A percentile compares a stretch with the other conserved stretches of the same genome.
Evolutionary conservation across 352 stramenopile species (phyloP).

Genomic region (Phytopythium delawarense): DNA sequence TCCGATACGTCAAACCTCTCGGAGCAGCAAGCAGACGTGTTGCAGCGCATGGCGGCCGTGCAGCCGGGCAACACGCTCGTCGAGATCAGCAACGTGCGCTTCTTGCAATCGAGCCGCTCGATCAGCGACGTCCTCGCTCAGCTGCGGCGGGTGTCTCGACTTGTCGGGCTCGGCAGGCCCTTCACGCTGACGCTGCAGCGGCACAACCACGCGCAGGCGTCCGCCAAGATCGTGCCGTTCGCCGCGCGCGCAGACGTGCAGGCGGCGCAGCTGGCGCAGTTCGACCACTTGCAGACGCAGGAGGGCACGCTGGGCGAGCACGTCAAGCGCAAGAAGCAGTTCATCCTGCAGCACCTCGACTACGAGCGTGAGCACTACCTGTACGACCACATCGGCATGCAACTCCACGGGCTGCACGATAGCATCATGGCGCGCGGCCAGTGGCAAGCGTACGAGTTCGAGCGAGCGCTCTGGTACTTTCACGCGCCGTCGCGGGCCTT

Average conservation of each 20-base stretch:
- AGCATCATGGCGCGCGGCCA: slow-evolving; percentile 43
- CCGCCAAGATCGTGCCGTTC: slow-evolving; percentile 57
- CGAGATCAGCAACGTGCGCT: slow-evolving; percentile 44
- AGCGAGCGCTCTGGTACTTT: slow-evolving; percentile 59
- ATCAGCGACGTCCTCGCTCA: slow-evolving; percentile 25
- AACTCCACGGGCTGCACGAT: slow-evolving; percentile 40
- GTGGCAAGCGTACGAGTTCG: slow-evolving; percentile 66
- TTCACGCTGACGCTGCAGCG: slow-evolving; percentile 50
- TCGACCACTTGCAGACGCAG: slow-evolving; percentile 30
- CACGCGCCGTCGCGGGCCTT: slow-evolving; percentile 28
- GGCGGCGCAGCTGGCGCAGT: slow-evolving; percentile 38
- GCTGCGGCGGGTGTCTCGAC: slow-evolving; percentile 23
- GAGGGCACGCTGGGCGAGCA: slow-evolving; percentile 22
- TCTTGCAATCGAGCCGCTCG: slow-evolving; percentile 20
- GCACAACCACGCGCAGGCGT: slow-evolving; percentile 45
- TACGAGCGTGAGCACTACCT: slow-evolving; percentile 52
- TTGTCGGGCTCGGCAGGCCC: slow-evolving; percentile 32
- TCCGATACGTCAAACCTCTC: slow-evolving; percentile 1
- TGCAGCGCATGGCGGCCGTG: slow-evolving; percentile 33
- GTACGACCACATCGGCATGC: slow-evolving; percentile 29
- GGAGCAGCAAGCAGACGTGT: slow-evolving; percentile 17
- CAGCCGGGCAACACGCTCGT: slow-evolving; percentile 39
- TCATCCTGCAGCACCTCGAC: slow-evolving; percentile 57
- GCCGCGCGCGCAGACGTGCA: slow-evolving; percentile 50
- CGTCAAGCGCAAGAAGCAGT: slow-evolving; percentile 53